Evolutionary conservation across 192 early-diverging fungal genomes (phyloP), one percentile per base, ranked within the genome.

Genomic region (Coemansia sp.): DNA sequence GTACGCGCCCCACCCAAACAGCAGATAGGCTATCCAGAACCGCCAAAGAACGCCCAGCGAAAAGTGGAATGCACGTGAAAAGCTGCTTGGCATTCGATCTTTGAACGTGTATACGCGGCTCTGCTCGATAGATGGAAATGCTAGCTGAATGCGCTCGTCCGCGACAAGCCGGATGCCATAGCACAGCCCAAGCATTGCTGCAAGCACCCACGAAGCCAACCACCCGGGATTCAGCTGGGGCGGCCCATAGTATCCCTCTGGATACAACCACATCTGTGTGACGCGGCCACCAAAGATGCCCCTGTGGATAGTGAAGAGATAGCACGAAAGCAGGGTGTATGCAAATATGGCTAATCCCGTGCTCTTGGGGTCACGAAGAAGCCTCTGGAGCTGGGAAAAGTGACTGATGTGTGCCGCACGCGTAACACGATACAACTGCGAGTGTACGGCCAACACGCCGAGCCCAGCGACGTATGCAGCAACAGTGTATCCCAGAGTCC

Each of bases 221-320:
- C 76, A 83, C 9, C 52, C 69, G 8, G 75, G 80, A 18, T 83
- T 83, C 43, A 83, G 67, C 69, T 83, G 80, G 16, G 80, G 80
- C 56, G 76, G 73, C 4, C 76, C 76, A 21, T 78, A 75, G 60
- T 66, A 51, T 39, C 75, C 80, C 58, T 83, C 80, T 0, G 80
- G 76, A 61, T 78, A 70, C 64, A 83, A 56, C 80, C 80, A 83
- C 76, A 75, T 69, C 6, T 62, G 63, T 41, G 71, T 41, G 11
- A 16, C 39, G 16, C 45, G 59, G 10, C 76, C 73, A 51, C 75
- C 73, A 66, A 72, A 72, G 63, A 78, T 64, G 45, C 54, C 47
- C 22, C 69, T 45, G 43, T 78, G 76, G n/a, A 75, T 63, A 51
- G 67, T 16, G 12, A 72, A 59, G 67, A 72, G 56, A 41, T 71